These are phyloP conservation scores for Xylaria sp. DNA, from an alignment of 2,329 filamentous ascomycete species.

Conservation along the genomic window DNA sequence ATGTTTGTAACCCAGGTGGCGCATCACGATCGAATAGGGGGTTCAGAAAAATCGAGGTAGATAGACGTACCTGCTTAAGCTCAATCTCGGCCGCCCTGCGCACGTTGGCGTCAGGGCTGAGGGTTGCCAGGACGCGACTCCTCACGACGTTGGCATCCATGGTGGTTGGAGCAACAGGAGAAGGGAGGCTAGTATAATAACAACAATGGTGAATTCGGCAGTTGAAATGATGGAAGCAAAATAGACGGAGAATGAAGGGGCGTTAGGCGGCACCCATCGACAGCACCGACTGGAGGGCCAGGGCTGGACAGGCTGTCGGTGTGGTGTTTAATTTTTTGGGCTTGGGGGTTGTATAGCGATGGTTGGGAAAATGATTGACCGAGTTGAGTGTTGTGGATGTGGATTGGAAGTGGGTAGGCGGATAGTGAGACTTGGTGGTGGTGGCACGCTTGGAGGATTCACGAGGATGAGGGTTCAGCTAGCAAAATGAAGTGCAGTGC, in stretches of 20 bases:
- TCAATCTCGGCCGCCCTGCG: slow-evolving; percentile 79
- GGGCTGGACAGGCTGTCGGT: slow-evolving; percentile 5
- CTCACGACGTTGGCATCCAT: slow-evolving; percentile 80
- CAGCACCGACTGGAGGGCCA: slow-evolving; percentile 16
- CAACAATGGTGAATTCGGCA: neutral
- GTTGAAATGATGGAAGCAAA: slow-evolving; percentile 14
- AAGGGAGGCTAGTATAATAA: neutral
- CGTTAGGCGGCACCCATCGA: slow-evolving; percentile 26
- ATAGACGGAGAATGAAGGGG: slow-evolving; percentile 14
- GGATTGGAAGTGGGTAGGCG: slow-evolving; percentile 8
- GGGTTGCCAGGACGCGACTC: slow-evolving; percentile 77
- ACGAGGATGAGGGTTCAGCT: slow-evolving; percentile 31
- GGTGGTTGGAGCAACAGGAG: slow-evolving; percentile 36
- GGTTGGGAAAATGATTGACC: slow-evolving; percentile 17
- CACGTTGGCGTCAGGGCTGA: slow-evolving; percentile 75
- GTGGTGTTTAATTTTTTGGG: neutral
- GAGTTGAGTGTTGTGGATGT: slow-evolving; percentile 16
- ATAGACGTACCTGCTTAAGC: slow-evolving; percentile 71
- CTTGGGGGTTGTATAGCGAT: neutral
- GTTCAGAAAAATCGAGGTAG: slow-evolving; percentile 1
- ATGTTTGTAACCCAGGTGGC: slow-evolving; percentile 19
- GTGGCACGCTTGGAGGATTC: slow-evolving; percentile 18
- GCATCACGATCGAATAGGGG: slow-evolving; percentile 33
- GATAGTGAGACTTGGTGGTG: neutral
- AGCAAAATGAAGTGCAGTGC: slow-evolving; percentile 23